phyloP scores from a whole-genome alignment of 1,139 yeast species.

The Suhomyces coccinellae region DNA sequence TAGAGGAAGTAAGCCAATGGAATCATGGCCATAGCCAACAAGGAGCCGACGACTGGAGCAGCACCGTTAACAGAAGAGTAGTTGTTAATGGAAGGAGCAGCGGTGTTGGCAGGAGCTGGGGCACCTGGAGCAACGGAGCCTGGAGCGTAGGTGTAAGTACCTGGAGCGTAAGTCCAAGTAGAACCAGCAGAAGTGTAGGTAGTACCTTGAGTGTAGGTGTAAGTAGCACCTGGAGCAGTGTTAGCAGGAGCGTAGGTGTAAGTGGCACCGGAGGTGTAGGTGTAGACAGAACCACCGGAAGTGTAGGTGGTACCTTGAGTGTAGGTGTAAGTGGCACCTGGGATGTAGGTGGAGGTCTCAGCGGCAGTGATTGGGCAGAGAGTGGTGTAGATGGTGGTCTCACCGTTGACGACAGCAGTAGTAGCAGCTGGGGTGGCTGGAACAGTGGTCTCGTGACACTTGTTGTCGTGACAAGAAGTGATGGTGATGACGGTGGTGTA shows the following conservation, averaged over 20 bases:
- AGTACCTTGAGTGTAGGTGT: slow-evolving; percentile 4
- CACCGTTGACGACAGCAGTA: slow-evolving; percentile 16
- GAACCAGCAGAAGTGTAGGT: slow-evolving; percentile 5
- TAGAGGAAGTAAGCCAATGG: slow-evolving; percentile 30
- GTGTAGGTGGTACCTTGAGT: slow-evolving; percentile 8
- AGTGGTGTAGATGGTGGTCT: slow-evolving; percentile 34
- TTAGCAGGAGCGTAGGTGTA: slow-evolving; percentile 13
- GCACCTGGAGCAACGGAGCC: slow-evolving; percentile 9
- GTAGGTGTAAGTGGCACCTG: slow-evolving; percentile 14
- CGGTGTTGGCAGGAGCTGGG: slow-evolving; percentile 10
- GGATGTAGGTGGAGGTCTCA: slow-evolving; percentile 13
- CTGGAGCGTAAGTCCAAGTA: slow-evolving; percentile 1
- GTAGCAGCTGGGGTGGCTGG: slow-evolving; percentile 18
- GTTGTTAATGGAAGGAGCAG: slow-evolving; percentile 13
- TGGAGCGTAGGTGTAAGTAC: slow-evolving; percentile 2
- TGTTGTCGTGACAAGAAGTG: slow-evolving; percentile 24
- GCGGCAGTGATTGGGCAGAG: slow-evolving; percentile 25
- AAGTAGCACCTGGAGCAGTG: slow-evolving; percentile 12
- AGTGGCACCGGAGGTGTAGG: slow-evolving; percentile 5
- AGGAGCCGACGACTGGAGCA: slow-evolving; percentile 18
- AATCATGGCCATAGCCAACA: slow-evolving; percentile 21
- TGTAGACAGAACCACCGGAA: neutral
- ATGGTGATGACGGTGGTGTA: slow-evolving; percentile 16
- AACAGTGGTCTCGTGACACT: slow-evolving; percentile 19
- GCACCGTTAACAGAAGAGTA: slow-evolving; percentile 16